Conservation (phyloP, 2,329 filamentous ascomycete genomes). For the Beauveria caledonica region DNA sequence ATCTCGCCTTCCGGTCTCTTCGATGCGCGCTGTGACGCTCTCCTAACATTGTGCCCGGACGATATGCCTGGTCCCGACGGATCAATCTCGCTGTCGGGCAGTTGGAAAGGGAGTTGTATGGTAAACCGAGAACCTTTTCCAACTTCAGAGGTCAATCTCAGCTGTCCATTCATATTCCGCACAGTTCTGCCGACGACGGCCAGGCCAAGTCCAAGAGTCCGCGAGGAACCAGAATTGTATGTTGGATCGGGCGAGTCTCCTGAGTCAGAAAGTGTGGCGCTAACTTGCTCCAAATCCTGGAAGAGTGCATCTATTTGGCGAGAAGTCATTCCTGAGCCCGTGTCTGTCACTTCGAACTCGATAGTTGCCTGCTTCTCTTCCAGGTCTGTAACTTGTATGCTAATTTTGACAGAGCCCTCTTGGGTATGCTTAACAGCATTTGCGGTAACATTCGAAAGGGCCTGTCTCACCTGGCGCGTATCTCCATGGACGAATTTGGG, state of each 20-base stretch:
- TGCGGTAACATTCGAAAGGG: slow-evolving; percentile 71
- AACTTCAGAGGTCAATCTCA: slow-evolving; percentile 75
- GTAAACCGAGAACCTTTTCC: slow-evolving; percentile 77
- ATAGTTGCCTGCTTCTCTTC: slow-evolving; percentile 51
- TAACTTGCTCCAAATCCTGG: slow-evolving; percentile 51
- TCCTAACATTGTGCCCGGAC: not conserved
- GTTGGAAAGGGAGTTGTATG: slow-evolving; percentile 66
- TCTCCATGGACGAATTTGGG: slow-evolving; percentile 70
- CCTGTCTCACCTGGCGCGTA: slow-evolving; percentile 70
- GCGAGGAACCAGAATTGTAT: slow-evolving; percentile 24
- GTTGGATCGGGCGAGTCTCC: not conserved
- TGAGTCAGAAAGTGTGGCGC: slow-evolving; percentile 29
- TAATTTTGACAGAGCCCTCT: slow-evolving; percentile 59
- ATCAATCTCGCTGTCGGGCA: slow-evolving; percentile 37
- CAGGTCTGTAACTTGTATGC: slow-evolving; percentile 54
- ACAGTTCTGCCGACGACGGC: slow-evolving; percentile 80
- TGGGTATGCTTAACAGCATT: slow-evolving; percentile 78
- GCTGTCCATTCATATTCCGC: slow-evolving; percentile 83
- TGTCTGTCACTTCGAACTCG: slow-evolving; percentile 69
- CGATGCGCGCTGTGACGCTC: slow-evolving; percentile 17
- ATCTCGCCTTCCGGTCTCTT: slow-evolving; percentile 42
- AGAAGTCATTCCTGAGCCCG: slow-evolving; percentile 63
- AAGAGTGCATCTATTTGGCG: slow-evolving; percentile 50
- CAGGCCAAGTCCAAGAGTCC: slow-evolving; percentile 69
- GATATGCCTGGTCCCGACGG: not conserved